Evolutionary conservation across 116 monocot species (phyloP).

Genomic region (Dioscorea cayenensis): DNA sequence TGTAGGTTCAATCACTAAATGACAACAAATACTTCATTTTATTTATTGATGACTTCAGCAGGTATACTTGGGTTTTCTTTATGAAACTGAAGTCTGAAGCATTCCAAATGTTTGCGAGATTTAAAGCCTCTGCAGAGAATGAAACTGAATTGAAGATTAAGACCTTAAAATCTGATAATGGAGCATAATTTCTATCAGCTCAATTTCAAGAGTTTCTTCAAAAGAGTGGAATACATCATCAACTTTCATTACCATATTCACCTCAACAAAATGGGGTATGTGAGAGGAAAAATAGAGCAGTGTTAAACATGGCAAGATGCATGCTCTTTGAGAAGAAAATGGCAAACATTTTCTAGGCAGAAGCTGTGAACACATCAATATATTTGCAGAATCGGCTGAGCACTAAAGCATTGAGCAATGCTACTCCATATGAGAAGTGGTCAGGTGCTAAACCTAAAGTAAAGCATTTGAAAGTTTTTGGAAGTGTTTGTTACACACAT

Average conservation of each 20-base stretch:
- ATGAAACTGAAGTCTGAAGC: not conserved
- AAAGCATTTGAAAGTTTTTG: not conserved
- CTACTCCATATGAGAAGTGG: not conserved
- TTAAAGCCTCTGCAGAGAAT: not conserved
- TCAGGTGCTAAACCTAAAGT: not conserved
- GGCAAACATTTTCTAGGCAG: not conserved
- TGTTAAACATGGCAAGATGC: not conserved
- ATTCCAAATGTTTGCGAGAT: not conserved
- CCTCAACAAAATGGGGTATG: constrained; percentile 9
- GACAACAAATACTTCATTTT: too few species aligned
- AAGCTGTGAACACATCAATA: not conserved
- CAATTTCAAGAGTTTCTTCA: not conserved
- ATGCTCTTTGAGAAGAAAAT: not conserved
- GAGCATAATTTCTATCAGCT: not conserved
- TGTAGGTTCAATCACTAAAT: not conserved
- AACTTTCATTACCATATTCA: not conserved
- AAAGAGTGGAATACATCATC: constrained; percentile 1
- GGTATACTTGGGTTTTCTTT: not conserved
- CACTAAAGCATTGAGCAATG: not conserved
- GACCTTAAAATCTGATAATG: constrained; percentile 1
- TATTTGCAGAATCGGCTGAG: constrained; percentile 1
- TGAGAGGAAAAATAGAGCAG: too few species aligned
- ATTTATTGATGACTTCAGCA: not conserved
- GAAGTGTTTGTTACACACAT: not conserved
- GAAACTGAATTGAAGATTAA: not conserved